These are phyloP conservation scores for Uronychia setigera DNA, from an alignment of 73 alveolate species.

Conservation along the genomic window DNA sequence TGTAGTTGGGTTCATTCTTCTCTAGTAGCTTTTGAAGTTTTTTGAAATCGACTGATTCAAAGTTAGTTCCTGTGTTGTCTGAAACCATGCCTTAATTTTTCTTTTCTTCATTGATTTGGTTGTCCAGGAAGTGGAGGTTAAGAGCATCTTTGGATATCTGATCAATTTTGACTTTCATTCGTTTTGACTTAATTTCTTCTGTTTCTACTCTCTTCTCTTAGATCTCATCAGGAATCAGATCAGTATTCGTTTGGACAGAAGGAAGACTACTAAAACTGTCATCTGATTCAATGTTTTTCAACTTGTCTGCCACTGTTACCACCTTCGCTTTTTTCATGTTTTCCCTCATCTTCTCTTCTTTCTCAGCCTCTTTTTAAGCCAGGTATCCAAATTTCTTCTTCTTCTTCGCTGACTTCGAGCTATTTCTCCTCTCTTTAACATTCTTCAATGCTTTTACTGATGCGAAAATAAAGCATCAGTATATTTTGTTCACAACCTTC, in stretches of 20 bases:
- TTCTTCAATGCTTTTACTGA: background rate
- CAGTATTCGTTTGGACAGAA: background rate
- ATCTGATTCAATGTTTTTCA: background rate
- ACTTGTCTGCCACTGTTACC: background rate
- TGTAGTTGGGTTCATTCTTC: background rate
- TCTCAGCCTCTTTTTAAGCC: background rate
- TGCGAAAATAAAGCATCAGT: background rate
- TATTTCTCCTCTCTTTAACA: background rate
- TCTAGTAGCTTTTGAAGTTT: background rate
- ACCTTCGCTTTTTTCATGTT: background rate
- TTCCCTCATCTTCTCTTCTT: background rate
- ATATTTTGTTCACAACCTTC: background rate
- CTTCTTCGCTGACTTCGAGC: background rate
- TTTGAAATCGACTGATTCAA: background rate
- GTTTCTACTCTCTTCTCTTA: background rate
- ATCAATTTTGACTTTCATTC: background rate
- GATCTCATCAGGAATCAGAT: background rate
- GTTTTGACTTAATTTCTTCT: background rate
- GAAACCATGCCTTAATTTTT: background rate
- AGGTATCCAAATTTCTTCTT: background rate
- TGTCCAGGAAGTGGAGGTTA: background rate
- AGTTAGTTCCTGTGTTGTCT: background rate
- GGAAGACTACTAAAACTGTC: background rate
- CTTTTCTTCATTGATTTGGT: background rate
- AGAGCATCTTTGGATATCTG: background rate